Base-by-base conservation (phyloP, 1,139 yeast species). In the Maudiozyma humilis region DNA sequence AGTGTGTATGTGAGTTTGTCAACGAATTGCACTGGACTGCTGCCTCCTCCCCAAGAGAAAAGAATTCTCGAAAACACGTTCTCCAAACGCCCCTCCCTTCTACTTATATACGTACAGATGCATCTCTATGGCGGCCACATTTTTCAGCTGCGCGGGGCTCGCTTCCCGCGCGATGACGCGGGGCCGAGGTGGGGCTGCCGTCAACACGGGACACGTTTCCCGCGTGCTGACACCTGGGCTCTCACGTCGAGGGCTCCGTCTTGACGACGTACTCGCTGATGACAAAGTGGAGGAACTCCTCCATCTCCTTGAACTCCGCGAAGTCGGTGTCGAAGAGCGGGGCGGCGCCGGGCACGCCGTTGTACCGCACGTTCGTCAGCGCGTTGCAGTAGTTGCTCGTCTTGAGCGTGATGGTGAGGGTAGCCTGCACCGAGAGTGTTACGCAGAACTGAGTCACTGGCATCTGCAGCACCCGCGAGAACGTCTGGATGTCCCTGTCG, bases 321-420 rank as follows among this genome's bases (percentile, higher is more conserved):
- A 61, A 62, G 16, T 47, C 48, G 7, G 64, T 51, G 33, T 59
- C 54, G 34, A 59, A 60, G n/a, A 44, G 46, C 12, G 42, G 41
- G 12, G 41, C 45, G 3, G 40, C 19, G 3, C 36, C 25, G 30
- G 48, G 45, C 4, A 34, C 16, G n/a, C 27, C 27, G 3, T 19
- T 7, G 35, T 55, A 59, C 35, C 47, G 50, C 15, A 62, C 49
- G 12, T 41, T 41, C 3, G 59, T 53, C 5, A 55, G 47, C 1
- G 63, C 63, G 38, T 60, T 60, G 41, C 64, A 62, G 43, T 59
- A 60, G 42, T 62, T 61, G 10, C 63, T 55, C 38, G 60, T 59
- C 38, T 54, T 49, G 23, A 62, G 41, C 2, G 43, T 42, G 14
- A 61, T 44, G 8, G 40, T 44, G 3, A 60, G 38, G 15, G 31